These are phyloP conservation scores for Leccinum boreale DNA, from an alignment of 768 basidiomycete species.

Conservation along the genomic window DNA sequence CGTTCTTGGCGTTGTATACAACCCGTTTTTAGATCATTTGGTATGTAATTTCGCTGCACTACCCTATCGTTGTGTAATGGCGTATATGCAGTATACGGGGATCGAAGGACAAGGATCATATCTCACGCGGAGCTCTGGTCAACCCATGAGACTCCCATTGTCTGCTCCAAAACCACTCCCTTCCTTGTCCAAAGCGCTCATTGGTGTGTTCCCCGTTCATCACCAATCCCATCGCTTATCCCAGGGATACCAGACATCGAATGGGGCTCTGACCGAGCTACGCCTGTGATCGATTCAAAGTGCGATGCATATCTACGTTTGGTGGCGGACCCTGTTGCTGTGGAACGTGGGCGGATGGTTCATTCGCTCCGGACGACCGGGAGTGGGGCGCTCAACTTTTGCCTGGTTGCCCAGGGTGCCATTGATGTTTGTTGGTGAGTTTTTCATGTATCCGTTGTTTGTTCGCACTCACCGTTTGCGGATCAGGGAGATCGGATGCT, in stretches of 20 bases:
- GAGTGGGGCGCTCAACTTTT: conserved; percentile 79
- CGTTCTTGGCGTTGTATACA: conserved; percentile 86
- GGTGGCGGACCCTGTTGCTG: conserved; percentile 56
- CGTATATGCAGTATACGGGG: conserved; percentile 60
- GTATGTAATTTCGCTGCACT: conserved; percentile 32
- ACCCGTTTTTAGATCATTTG: conserved; percentile 83
- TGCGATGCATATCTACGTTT: conserved; percentile 68
- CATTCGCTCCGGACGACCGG: conserved; percentile 82
- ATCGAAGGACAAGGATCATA: conserved; percentile 76
- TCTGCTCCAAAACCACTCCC: conserved; percentile 56
- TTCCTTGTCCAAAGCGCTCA: conserved; percentile 69
- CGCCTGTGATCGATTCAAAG: conserved; percentile 55
- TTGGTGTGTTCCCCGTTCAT: conserved; percentile 41
- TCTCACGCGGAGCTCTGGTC: conserved; percentile 47
- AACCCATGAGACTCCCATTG: conserved; percentile 62
- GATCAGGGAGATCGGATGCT: conserved; percentile 75
- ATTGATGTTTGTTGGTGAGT: conserved; percentile 82
- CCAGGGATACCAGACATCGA: conserved; percentile 56
- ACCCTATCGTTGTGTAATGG: background rate
- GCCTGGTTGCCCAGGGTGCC: conserved; percentile 85
- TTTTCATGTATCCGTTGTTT: background rate
- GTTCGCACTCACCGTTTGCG: background rate
- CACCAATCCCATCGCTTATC: background rate
- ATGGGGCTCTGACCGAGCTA: conserved; percentile 80
- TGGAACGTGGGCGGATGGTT: conserved; percentile 73